Evolutionary conservation across 2,329 filamentous ascomycete genomes (phyloP).

Genomic region (Periconia digitata): DNA sequence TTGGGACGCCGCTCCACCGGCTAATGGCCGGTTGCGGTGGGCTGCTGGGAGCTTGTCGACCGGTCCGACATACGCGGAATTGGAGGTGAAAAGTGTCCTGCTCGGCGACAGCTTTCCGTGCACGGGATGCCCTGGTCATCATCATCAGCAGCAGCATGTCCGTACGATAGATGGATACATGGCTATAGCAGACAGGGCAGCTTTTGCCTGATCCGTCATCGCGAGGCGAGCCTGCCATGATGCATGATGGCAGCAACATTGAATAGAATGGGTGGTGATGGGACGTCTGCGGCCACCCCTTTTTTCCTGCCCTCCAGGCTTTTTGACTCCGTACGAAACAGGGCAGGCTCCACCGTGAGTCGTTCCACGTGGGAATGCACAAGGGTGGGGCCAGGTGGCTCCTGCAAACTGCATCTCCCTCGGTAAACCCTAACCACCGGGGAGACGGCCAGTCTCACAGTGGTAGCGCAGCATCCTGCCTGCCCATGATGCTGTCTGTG

Average conservation of each 20-base stretch:
- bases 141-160: conserved; percentile 1
- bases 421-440: conserved; percentile 19
- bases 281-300: not conserved
- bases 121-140: not conserved
- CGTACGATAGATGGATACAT: conserved; percentile 8
- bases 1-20: conserved; percentile 22
- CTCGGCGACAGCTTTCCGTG: conserved; percentile 7
- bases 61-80: conserved; percentile 17
- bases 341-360: conserved; percentile 22
- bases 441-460: conserved; percentile 34
- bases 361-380: conserved; percentile 38
- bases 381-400: conserved; percentile 35
- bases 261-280: not conserved
- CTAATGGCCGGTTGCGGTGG: conserved; percentile 24
- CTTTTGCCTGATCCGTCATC: no score
- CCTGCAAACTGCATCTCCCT: conserved; percentile 29
- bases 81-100: conserved; percentile 5
- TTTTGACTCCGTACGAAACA: no score
- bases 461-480: conserved; percentile 40
- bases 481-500: no score
- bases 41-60: conserved; percentile 17
- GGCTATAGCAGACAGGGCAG: no score
- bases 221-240: no score
- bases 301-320: conserved; percentile 4
- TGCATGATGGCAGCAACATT: no score